A percentile compares a stretch with the other conserved stretches of the same genome.
These are phyloP conservation scores for Aurinia saxatilis DNA, from an alignment of 345 rosid genomes.

Conservation along the genomic window DNA sequence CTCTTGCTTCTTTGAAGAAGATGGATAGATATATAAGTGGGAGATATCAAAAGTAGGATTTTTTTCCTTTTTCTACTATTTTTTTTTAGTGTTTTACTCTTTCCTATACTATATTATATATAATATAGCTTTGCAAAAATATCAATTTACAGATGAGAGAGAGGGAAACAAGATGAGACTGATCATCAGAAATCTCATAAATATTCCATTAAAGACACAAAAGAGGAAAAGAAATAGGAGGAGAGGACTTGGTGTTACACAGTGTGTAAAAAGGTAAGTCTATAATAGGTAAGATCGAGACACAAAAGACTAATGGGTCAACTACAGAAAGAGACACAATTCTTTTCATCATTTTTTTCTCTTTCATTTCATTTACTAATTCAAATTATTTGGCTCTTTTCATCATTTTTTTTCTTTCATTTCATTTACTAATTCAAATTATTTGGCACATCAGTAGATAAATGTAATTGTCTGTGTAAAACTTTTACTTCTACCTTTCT, in stretches of 20 bases:
- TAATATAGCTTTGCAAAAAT: too few relatives aligned
- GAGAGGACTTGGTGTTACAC: conserved; percentile 37
- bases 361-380: not conserved
- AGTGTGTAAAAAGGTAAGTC: conserved; percentile 31
- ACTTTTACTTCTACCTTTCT: too few relatives aligned
- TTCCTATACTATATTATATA: too few relatives aligned
- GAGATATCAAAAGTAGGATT: not conserved
- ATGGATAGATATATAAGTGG: not conserved
- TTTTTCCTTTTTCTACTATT: not conserved
- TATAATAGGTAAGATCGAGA: conserved; percentile 14
- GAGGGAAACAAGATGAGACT: not conserved
- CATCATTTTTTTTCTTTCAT: not conserved
- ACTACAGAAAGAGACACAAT: conserved; percentile 7
- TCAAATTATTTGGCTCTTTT: not conserved
- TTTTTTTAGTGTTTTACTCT: too few relatives aligned
- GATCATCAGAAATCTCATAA: conserved; percentile 35
- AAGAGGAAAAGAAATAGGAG: conserved; percentile 29
- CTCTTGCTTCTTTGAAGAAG: not conserved
- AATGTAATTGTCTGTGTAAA: too few relatives aligned
- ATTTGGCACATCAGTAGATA: too few relatives aligned
- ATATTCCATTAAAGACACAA: conserved; percentile 24
- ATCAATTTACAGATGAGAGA: too few relatives aligned
- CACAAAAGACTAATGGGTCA: conserved; percentile 21
- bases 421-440: not conserved
- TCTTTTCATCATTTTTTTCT: not conserved